These are phyloP conservation scores for Colletotrichum sp. DNA, from an alignment of 2,329 filamentous ascomycete genomes.

Conservation along the genomic window DNA sequence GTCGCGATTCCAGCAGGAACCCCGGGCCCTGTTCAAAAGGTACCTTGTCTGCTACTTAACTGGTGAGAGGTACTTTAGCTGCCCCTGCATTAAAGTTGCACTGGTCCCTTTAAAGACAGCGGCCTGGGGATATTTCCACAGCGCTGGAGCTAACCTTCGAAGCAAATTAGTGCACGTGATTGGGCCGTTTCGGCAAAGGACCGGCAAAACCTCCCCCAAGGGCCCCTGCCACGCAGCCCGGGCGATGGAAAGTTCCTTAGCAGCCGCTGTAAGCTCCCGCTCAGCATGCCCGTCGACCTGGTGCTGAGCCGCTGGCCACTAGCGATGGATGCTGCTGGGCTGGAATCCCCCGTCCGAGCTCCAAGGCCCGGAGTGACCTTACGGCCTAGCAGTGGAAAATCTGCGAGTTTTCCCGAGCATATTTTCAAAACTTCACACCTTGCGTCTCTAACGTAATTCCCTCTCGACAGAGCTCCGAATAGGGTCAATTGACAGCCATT, in stretches of 20 bases:
- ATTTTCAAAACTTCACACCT: conserved; percentile 44
- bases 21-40: not conserved
- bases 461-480: conserved; percentile 41
- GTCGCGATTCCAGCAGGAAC: conserved; percentile 12
- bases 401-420: conserved; percentile 53
- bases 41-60: not conserved
- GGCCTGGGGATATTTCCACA: not conserved
- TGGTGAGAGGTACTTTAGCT: not conserved
- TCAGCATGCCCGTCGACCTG: not conserved
- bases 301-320: not conserved
- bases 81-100: conserved; percentile 4
- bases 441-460: conserved; percentile 41
- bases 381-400: conserved; percentile 37
- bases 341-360: conserved; percentile 34
- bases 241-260: not conserved
- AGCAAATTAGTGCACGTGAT: conserved; percentile 16
- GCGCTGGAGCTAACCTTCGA: not conserved
- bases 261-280: conserved; percentile 2
- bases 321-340: conserved; percentile 1
- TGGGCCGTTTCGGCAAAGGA: conserved; percentile 12
- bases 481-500: conserved; percentile 51
- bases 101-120: not conserved
- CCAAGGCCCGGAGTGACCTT: conserved; percentile 18
- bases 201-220: conserved; percentile 11
- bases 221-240: not conserved